Conservation (phyloP, 2,329 filamentous ascomycete species). For the Aspergillus fumigatiaffinis region DNA sequence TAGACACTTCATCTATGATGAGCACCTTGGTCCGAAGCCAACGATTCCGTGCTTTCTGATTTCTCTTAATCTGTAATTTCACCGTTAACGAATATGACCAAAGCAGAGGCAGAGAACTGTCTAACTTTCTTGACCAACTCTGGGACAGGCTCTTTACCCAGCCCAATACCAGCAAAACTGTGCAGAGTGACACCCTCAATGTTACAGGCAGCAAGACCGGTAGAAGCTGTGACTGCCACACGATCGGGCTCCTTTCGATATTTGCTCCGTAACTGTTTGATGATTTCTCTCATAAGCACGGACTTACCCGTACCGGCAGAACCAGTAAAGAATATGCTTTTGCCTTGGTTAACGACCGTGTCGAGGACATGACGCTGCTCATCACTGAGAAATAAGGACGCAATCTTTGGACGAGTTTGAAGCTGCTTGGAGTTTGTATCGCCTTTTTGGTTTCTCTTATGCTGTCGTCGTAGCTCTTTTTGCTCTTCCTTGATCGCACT, state of each 20-base stretch:
- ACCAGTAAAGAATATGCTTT: slow-evolving; percentile 97
- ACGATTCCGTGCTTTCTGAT: slow-evolving; percentile 79
- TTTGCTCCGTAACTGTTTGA: slow-evolving; percentile 73
- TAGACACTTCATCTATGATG: slow-evolving; percentile 92
- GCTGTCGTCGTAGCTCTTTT: slow-evolving; percentile 65
- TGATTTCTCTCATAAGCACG: slow-evolving; percentile 89
- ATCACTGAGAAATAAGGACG: slow-evolving; percentile 69
- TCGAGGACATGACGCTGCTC: slow-evolving; percentile 83
- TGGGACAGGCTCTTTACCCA: slow-evolving; percentile 82
- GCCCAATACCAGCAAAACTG: slow-evolving; percentile 90
- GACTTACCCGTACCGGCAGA: slow-evolving; percentile 97
- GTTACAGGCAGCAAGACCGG: slow-evolving; percentile 92
- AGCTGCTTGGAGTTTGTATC: slow-evolving; percentile 39
- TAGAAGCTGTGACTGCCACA: slow-evolving; percentile 91
- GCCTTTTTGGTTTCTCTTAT: slow-evolving; percentile 48
- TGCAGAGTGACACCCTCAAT: slow-evolving; percentile 94
- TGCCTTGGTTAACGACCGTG: slow-evolving; percentile 71
- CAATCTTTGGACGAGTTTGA: slow-evolving; percentile 34
- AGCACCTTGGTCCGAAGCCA: slow-evolving; percentile 88
- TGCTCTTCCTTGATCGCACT: slow-evolving; percentile 75
- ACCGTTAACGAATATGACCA: slow-evolving; percentile 11
- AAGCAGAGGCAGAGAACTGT: neutral
- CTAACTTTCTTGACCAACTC: slow-evolving; percentile 72
- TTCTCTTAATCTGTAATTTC: slow-evolving; percentile 62
- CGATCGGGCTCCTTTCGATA: slow-evolving; percentile 72